These are phyloP conservation scores for Tetrahymena thermophila DNA, from an alignment of 73 alveolate genomes.

Conservation along the genomic window DNA sequence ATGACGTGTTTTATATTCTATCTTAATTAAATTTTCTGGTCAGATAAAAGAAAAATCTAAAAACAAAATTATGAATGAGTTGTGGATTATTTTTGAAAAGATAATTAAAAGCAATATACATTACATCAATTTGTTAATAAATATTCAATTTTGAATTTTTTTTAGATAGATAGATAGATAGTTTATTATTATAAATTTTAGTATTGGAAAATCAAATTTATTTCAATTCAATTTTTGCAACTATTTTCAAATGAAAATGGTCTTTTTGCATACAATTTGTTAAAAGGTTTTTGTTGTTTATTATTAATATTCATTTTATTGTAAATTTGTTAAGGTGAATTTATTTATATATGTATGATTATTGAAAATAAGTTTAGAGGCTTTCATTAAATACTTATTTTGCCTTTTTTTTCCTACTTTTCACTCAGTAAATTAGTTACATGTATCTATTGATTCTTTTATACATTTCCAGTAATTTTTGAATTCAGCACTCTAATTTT, in stretches of 20 bases:
- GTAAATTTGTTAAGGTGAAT: neutral
- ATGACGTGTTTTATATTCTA: neutral
- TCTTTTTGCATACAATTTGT: neutral
- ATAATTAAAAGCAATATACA: neutral
- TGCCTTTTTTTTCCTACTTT: neutral
- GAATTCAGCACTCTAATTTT: neutral
- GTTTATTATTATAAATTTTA: no score
- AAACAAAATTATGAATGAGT: no score
- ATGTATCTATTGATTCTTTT: neutral
- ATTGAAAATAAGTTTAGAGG: neutral
- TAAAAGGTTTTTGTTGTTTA: no score
- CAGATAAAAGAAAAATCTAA: neutral
- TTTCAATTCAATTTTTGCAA: no score
- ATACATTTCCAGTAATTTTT: neutral
- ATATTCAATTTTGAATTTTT: neutral
- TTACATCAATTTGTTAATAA: neutral
- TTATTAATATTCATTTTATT: no score
- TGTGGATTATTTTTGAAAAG: neutral
- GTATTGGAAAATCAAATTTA: neutral
- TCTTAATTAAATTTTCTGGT: neutral
- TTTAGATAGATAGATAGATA: neutral
- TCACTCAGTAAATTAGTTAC: neutral
- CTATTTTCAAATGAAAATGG: neutral
- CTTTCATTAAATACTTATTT: neutral
- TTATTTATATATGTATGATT: no score